Conservation (phyloP, 1,139 yeast species). For the Suhomyces terraborum region DNA sequence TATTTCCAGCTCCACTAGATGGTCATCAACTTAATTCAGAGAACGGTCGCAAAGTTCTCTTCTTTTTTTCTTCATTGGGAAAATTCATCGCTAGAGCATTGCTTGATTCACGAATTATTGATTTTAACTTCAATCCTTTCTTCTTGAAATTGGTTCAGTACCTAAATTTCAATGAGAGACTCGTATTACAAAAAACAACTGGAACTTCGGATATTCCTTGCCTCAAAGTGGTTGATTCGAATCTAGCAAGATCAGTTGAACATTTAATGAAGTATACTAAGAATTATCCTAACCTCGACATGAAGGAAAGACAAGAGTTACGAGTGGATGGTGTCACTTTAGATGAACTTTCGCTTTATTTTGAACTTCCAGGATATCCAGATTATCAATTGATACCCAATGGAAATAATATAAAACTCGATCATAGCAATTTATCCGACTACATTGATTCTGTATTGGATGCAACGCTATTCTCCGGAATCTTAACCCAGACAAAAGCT, state of each 20-base stretch:
- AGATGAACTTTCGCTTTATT: constrained; percentile 60
- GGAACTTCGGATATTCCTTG: constrained; percentile 41
- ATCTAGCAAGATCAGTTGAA: constrained; percentile 60
- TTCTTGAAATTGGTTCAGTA: constrained; percentile 58
- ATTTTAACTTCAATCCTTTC: constrained; percentile 71
- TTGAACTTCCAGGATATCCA: constrained; percentile 78
- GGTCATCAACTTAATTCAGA: constrained; percentile 29
- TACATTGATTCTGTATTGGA: constrained; percentile 65
- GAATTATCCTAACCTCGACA: constrained; percentile 23
- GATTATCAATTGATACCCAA: constrained; percentile 55
- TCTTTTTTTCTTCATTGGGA: constrained; percentile 70
- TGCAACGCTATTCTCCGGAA: constrained; percentile 63
- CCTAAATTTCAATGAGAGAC: constrained; percentile 24
- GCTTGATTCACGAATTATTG: constrained; percentile 83
- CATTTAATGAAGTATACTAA: constrained; percentile 50
- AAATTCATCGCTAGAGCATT: constrained; percentile 84
- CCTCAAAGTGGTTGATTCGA: constrained; percentile 58
- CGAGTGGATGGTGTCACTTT: constrained; percentile 45
- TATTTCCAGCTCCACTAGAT: constrained; percentile 73
- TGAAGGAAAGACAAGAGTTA: constrained; percentile 26
- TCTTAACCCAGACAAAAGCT: constrained; percentile 62
- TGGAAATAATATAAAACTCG: constrained; percentile 57
- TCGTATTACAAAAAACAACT: constrained; percentile 24
- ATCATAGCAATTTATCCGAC: constrained; percentile 53
- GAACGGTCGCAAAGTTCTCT: constrained; percentile 48